Evolutionary conservation across 768 basidiomycete species (phyloP), one percentile per base, ranked within the genome.

Genomic region (Symmetrospora coprosmae): DNA sequence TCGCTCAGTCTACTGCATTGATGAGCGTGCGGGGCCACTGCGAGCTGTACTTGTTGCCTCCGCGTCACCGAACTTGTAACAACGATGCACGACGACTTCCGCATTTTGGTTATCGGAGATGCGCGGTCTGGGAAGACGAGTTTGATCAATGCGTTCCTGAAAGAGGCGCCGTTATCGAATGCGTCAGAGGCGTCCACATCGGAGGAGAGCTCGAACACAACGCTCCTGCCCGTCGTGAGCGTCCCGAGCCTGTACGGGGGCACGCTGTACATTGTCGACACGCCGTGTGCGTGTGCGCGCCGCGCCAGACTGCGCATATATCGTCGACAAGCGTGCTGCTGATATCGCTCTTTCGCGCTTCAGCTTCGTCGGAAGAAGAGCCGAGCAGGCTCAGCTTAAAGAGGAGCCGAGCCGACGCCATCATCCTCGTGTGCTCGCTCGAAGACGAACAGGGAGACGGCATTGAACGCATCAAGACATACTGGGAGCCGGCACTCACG

Each of bases 241-340:
- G 55, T 40, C 16, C 41, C 55, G 7, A n/a, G 41, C 4, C 23
- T 58, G 21, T 13, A 58, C 17, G 43, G 43, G 6, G 43, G 55
- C n/a, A 34, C 55, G n/a, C 21, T 58, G 17, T 58, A 58, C 41
- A 30, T 58, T 7, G 55, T 58, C 23, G 55, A 58, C 37, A 55
- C 34, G 34, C 39, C 52, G n/a, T 5, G 52, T 41, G 49, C 23
- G 27, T 13, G 38, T 14, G 17, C 3, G 28, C 23, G 23, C 14
- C 19, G 2, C n/a, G 5, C 16, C 27, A 4, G 33, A n/a, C 28
- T 45, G 43, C 8, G n/a, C 23, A 3, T 5, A 21, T 16, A 34
- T 14, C 27, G 30, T n/a, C 33, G 31, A 31, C 49, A 50, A 33
- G 16, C 13, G 49, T 35, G 5, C 23, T 19, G 33, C 19, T 21